Evolutionary conservation across 176 grass and related monocot genomes (phyloP), one percentile per base, ranked within the genome.

Genomic region (Musa beccarii): DNA sequence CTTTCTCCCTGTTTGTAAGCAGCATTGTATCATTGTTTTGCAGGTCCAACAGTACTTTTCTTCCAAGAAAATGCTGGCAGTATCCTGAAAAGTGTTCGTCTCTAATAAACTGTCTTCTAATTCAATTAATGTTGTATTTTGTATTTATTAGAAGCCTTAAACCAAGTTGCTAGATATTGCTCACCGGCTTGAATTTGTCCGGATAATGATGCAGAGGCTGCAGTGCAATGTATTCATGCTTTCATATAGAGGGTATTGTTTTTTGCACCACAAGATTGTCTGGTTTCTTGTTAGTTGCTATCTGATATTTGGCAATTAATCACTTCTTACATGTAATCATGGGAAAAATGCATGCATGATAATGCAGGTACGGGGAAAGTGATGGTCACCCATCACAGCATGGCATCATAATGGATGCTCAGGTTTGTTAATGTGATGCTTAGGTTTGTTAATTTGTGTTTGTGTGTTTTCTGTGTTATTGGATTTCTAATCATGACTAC

Each of bases 151-250:
- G 52, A 53, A 22, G 53, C 57, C 34, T 73, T 59, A 54, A 43
- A 63, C 28, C 65, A 49, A 72, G 25, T 52, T 77, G 64, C 75
- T 90, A 99, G 96, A 99, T 81, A 99, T 99, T 75, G 96, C 96
- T 87, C 96, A 99, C 80, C 88, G 96, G 62, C 86, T 99, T 78
- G 96, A 99, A 57, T 99, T 89, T 64, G 88, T 99, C 61, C 88
- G 77, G 52, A 55, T 92, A 77, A 92, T 99, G 89, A 92, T 99
- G 96, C 88, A 99, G 76, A 79, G 64, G 56, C 83, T 99, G 43
- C 88, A 99, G 66, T 99, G 96, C 96, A 99, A 99, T 88, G 91
- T 92, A n/a, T 94, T 99, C 80, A 99, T 99, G 96, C 96, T 99
- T 92, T 99, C 96, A 75, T 99, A 99, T 70, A 86, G 96, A 85